phyloP scores from a whole-genome alignment of 1,139 yeast species.

The Tardiomyces digboiensis region DNA sequence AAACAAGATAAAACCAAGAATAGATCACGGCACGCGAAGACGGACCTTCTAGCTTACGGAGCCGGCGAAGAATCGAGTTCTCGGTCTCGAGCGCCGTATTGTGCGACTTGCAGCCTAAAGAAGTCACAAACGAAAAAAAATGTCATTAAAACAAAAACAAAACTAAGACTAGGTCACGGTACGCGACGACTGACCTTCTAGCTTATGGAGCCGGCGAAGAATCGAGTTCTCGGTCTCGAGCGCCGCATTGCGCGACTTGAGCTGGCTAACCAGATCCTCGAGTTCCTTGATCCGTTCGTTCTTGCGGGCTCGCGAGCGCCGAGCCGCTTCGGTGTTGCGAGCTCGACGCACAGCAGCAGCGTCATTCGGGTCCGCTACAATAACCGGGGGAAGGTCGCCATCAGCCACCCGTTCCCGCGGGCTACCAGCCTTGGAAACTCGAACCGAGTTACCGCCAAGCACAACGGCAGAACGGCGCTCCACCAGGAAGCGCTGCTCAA shows the following conservation, averaged over 20 bases:
- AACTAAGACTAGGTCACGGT: no score
- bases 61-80: not conserved
- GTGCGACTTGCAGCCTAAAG: no score
- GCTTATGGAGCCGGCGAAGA: not conserved
- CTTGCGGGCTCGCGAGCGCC: conserved; percentile 91
- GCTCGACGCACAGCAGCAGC: conserved; percentile 53
- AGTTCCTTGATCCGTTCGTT: conserved; percentile 80
- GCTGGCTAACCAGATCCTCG: conserved; percentile 64
- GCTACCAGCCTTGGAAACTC: not conserved
- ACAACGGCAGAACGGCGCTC: not conserved
- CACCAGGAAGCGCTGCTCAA: not conserved
- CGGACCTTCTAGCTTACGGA: not conserved
- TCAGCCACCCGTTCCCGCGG: not conserved
- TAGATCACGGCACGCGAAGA: no score
- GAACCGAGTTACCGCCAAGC: not conserved
- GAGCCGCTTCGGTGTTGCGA: conserved; percentile 93
- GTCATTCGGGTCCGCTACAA: not conserved
- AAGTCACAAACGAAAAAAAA: no score
- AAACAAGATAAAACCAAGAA: no score
- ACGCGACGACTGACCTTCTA: not conserved
- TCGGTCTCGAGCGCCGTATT: not conserved
- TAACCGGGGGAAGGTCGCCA: not conserved
- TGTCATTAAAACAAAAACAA: no score
- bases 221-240: not conserved
- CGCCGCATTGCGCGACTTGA: conserved; percentile 27